phyloP scores from a whole-genome alignment of 345 rosid species.

The Clarkia xantiana region DNA sequence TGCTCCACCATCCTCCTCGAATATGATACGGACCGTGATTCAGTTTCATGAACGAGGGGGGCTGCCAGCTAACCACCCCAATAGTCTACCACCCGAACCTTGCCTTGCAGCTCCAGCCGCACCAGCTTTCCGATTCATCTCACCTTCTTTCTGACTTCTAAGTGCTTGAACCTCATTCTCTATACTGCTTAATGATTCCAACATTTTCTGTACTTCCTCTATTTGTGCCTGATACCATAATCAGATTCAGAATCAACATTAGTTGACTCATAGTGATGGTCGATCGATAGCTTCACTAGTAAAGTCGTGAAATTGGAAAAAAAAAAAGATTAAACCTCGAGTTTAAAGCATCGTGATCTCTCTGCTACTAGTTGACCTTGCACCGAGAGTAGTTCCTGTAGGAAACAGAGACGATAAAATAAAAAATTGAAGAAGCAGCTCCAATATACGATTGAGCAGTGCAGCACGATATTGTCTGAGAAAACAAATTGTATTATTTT shows the following conservation, averaged over 20 bases:
- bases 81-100: constrained; percentile 63
- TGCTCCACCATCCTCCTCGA: background rate
- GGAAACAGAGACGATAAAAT: background rate
- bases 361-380: constrained; percentile 80
- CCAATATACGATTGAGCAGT: too few relatives aligned
- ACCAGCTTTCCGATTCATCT: constrained; percentile 27
- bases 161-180: constrained; percentile 82
- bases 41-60: constrained; percentile 6
- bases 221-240: constrained; percentile 57
- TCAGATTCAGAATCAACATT: background rate
- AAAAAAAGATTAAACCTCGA: constrained; percentile 41
- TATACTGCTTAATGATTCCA: constrained; percentile 54
- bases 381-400: constrained; percentile 82
- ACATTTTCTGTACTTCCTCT: constrained; percentile 65
- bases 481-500: too few relatives aligned
- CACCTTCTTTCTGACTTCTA: constrained; percentile 61
- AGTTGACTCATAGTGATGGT: background rate
- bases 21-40: background rate
- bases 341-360: constrained; percentile 96
- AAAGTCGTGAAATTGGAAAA: background rate
- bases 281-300: background rate
- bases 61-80: constrained; percentile 59
- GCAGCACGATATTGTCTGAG: too few relatives aligned
- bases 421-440: background rate
- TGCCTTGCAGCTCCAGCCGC: constrained; percentile 33